phyloP scores from a whole-genome alignment of 176 grass and related monocot species.

The Aegilops bicornis region DNA sequence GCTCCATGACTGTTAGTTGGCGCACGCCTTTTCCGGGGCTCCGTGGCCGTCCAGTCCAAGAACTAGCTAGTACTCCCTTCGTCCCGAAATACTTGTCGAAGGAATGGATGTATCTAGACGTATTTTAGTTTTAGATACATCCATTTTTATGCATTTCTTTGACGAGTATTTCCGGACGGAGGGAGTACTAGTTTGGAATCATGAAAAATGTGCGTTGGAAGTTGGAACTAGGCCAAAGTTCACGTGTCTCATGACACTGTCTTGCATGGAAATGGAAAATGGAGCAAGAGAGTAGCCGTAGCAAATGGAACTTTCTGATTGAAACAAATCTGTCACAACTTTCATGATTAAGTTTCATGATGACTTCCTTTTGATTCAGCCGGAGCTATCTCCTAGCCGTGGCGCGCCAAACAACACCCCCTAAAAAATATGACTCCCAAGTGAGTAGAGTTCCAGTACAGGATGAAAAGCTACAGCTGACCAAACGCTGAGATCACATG shows the following conservation, averaged over 20 bases:
- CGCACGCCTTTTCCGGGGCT: background rate
- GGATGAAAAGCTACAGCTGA: conserved; percentile 28
- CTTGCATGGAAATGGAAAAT: background rate
- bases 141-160: too few relatives aligned
- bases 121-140: too few relatives aligned
- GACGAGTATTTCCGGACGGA: too few relatives aligned
- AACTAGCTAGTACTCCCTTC: background rate
- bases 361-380: background rate
- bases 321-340: background rate
- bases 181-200: too few relatives aligned
- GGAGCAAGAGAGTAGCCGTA: background rate
- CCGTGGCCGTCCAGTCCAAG: background rate
- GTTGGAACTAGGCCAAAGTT: background rate
- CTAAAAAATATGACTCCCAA: background rate
- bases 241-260: background rate
- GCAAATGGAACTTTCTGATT: background rate
- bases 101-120: too few relatives aligned
- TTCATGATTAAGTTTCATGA: conserved; percentile 8
- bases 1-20: conserved; percentile 9
- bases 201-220: too few relatives aligned
- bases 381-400: background rate
- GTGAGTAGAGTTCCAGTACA: background rate
- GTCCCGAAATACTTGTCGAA: too few relatives aligned
- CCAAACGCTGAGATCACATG: conserved; percentile 24
- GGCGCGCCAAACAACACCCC: background rate